Base-by-base conservation (phyloP, 1,284 basidiomycete species). In the Xerocomus amazonicus region DNA sequence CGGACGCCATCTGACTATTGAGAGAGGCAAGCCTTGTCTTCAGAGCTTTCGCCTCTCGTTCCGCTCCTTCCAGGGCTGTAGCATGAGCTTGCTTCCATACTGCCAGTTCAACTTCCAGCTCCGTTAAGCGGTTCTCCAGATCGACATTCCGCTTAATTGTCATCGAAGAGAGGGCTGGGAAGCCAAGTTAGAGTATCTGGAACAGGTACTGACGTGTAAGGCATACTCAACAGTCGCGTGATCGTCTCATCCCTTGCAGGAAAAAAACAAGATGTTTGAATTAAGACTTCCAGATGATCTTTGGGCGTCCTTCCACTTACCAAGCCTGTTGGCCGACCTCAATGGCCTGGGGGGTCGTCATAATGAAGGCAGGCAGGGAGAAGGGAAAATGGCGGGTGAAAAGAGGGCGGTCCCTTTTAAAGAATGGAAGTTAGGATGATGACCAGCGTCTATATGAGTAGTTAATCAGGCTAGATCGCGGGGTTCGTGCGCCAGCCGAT, bases 81-180 rank as follows among this genome's bases (percentile, higher is more conserved):
- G 80, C 70, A 58, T 85, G 83, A 28, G 82, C 83, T 59, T 81
- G 76, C 66, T 85, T 86, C 83, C 83, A 85, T 28, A 84, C 76
- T 26, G 73, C 70, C 26, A 87, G 69, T 66, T 89, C 85, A 34
- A 80, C 67, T 63, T 88, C 84, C 47, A 90, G 73, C 56, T 87
- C 83, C 36, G 75, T 71, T 45, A 87, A 74, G 54, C 80, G 78
- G 44, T 69, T 71, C 64, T 84, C 79, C 12, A 89, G 72, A 55
- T 82, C 79, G 29, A 70, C 59, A 59, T 87, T 85, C 48, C 79
- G 78, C 58, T 81, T 78, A 56, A 84, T 62, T 9, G 83, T 87
- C 42, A 73, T 70, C 37, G 73, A 73, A 38, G 84, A 84, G 48
- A 88, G 76, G 59, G 76, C 86, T 87, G 52, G 10, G 47, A 40